phyloP scores from a whole-genome alignment of 768 basidiomycete species.

The Hemileccinum rubropunctum region DNA sequence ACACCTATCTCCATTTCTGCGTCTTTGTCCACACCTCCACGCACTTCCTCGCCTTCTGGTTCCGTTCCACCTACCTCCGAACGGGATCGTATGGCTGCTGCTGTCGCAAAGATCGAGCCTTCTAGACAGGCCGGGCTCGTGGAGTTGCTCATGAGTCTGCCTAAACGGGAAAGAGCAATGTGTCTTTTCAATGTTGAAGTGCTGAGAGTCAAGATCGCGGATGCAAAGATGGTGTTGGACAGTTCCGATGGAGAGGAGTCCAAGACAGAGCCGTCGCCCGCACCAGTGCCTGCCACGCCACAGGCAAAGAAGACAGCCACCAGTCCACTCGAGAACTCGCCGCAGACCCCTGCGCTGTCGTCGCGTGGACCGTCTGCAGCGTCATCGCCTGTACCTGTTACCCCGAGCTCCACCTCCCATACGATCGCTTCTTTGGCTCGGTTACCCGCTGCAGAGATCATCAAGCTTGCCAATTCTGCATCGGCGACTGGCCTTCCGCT shows the following conservation, averaged over 20 bases:
- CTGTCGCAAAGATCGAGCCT: conserved; percentile 64
- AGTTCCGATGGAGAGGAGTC: conserved; percentile 57
- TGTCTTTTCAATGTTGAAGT: conserved; percentile 88
- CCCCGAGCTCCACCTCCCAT: conserved; percentile 48
- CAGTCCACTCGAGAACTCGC: conserved; percentile 45
- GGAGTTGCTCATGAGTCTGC: conserved; percentile 79
- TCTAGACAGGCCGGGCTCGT: conserved; percentile 61
- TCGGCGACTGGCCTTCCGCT: conserved; percentile 50
- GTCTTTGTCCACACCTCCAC: conserved; percentile 75
- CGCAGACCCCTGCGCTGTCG: conserved; percentile 74
- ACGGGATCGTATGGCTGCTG: conserved; percentile 67
- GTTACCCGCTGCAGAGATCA: conserved; percentile 72
- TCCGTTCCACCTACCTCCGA: conserved; percentile 65
- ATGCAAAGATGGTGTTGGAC: conserved; percentile 80
- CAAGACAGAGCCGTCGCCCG: conserved; percentile 23
- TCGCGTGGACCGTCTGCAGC: conserved; percentile 71
- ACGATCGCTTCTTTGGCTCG: conserved; percentile 71
- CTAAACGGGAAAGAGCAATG: conserved; percentile 87
- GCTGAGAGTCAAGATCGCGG: conserved; percentile 70
- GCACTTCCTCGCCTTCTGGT: conserved; percentile 75
- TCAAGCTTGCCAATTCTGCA: conserved; percentile 57
- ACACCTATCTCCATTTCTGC: conserved; percentile 79
- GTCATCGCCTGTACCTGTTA: conserved; percentile 65
- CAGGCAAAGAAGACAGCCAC: conserved; percentile 55
- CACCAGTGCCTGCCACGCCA: conserved; percentile 54